These are phyloP conservation scores for Ormosia emarginata DNA, from an alignment of 306 rosid genomes.

Conservation along the genomic window DNA sequence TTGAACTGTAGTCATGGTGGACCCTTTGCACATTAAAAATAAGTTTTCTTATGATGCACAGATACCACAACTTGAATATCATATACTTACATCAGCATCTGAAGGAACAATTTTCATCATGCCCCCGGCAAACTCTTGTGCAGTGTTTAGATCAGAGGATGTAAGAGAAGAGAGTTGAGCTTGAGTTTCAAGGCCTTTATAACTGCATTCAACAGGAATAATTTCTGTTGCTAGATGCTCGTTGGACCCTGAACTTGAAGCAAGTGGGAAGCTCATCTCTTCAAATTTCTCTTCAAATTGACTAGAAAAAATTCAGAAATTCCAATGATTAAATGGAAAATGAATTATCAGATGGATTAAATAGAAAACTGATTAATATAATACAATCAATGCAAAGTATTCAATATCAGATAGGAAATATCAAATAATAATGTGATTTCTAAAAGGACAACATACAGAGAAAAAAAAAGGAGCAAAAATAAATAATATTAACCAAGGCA, in stretches of 20 bases:
- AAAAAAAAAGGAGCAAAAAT: not conserved
- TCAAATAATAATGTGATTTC: constrained; percentile 14
- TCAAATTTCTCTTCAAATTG: constrained; percentile 98
- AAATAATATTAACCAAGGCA: constrained; percentile 24
- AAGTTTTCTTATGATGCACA: not conserved
- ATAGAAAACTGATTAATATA: not conserved
- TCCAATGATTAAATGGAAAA: constrained; percentile 8
- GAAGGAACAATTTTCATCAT: constrained; percentile 98
- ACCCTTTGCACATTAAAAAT: not conserved
- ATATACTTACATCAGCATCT: constrained; percentile 80
- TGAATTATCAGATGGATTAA: not conserved
- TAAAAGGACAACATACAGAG: not conserved
- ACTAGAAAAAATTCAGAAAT: constrained; percentile 42
- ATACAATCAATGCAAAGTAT: not conserved
- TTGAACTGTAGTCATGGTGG: not conserved
- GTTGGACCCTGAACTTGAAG: constrained; percentile 79
- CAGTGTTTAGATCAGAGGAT: constrained; percentile 53
- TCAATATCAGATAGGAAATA: constrained; percentile 1
- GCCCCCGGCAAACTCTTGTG: constrained; percentile 80
- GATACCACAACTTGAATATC: not conserved
- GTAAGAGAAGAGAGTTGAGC: constrained; percentile 52
- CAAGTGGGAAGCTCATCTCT: constrained; percentile 64
- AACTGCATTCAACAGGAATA: constrained; percentile 44
- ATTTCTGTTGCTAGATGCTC: constrained; percentile 60
- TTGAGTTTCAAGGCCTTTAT: constrained; percentile 56